Conservation (phyloP, 768 basidiomycete genomes). For the Suillus variegatus region DNA sequence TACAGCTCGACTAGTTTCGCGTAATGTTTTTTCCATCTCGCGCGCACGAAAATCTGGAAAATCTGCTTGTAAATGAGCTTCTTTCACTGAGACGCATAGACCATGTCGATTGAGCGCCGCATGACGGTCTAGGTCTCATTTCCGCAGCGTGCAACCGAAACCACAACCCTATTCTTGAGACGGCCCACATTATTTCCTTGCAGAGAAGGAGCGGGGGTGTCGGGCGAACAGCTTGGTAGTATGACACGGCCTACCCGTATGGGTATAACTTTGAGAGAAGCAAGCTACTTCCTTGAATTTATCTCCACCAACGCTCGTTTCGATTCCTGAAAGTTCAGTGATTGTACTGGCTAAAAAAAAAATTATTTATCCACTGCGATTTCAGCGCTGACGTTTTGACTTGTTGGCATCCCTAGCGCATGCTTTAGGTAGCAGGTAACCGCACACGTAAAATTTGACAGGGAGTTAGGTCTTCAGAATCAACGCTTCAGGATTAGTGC, state of each 20-base stretch:
- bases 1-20: conserved; percentile 53
- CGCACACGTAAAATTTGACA: conserved; percentile 33
- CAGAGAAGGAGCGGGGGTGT: neutral
- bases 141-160: neutral
- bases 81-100: neutral
- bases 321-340: neutral
- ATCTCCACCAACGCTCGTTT: neutral
- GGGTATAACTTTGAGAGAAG: conserved; percentile 2
- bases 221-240: neutral
- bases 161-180: neutral
- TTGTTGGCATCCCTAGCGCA: neutral
- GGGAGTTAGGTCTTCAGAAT: conserved; percentile 22
- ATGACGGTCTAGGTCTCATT: neutral
- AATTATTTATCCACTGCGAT: too few species aligned
- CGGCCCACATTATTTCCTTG: neutral
- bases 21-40: conserved; percentile 6
- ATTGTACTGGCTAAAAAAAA: neutral
- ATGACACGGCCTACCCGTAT: neutral
- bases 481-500: conserved; percentile 5
- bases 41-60: too few species aligned
- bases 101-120: neutral
- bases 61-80: neutral
- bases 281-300: neutral
- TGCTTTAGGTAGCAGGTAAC: conserved; percentile 5
- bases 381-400: neutral